These are phyloP conservation scores for Colletotrichum costaricense DNA, from an alignment of 2,329 filamentous ascomycete genomes.

Conservation along the genomic window DNA sequence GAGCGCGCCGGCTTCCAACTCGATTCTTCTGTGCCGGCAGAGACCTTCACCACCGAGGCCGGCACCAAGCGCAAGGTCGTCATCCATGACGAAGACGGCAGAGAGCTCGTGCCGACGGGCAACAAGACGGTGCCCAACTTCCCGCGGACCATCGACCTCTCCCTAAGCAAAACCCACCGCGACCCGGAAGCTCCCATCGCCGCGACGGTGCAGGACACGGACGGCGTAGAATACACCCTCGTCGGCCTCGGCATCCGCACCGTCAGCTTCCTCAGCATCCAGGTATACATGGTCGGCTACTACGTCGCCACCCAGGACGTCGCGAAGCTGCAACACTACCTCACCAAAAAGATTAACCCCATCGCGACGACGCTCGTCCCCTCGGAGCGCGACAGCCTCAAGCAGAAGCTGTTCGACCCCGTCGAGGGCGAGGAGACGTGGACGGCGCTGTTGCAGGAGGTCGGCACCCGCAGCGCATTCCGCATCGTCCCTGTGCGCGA, in stretches of 20 bases:
- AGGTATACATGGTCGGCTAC: conserved; percentile 94
- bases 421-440: conserved; percentile 78
- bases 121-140: conserved; percentile 84
- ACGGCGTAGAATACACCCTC: conserved; percentile 81
- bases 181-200: conserved; percentile 46
- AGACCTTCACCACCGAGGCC: conserved; percentile 60
- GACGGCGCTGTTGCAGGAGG: conserved; percentile 74
- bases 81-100: conserved; percentile 74
- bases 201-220: conserved; percentile 50
- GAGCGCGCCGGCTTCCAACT: conserved; percentile 42
- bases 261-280: conserved; percentile 88
- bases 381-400: conserved; percentile 81
- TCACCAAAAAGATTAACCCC: conserved; percentile 81
- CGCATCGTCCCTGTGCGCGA: conserved; percentile 91
- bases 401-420: conserved; percentile 75
- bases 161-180: conserved; percentile 48
- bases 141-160: conserved; percentile 76
- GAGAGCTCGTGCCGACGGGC: conserved; percentile 83
- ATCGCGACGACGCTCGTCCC: conserved; percentile 86
- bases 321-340: conserved; percentile 78
- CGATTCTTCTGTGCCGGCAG: conserved; percentile 57
- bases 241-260: conserved; percentile 89
- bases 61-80: conserved; percentile 68
- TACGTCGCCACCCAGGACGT: conserved; percentile 91
- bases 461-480: conserved; percentile 79